Conservation (phyloP, 345 rosid species). For the Turnera subulata region DNA sequence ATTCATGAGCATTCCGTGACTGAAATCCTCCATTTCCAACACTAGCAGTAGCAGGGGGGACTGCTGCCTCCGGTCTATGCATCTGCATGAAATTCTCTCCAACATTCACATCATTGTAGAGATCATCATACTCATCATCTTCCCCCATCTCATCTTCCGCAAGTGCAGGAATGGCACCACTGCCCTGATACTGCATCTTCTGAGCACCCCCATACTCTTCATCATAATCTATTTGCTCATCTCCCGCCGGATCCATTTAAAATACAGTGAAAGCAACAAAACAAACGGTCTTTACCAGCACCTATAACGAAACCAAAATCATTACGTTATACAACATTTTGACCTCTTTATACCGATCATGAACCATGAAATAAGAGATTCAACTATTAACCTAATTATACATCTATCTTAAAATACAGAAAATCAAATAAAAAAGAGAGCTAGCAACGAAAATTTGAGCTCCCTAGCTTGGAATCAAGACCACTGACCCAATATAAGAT, state of each 20-base stretch:
- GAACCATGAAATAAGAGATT: too few relatives aligned
- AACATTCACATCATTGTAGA: conserved; percentile 81
- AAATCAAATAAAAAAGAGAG: not conserved
- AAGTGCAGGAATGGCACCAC: conserved; percentile 79
- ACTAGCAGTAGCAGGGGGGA: conserved; percentile 28
- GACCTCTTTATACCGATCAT: too few relatives aligned
- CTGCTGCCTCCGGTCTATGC: conserved; percentile 48
- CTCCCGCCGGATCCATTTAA: conserved; percentile 46
- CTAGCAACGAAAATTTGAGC: not conserved
- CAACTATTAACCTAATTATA: too few relatives aligned
- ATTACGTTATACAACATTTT: not conserved
- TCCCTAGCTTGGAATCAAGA: not conserved
- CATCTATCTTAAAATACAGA: not conserved
- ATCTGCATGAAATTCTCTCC: conserved; percentile 70
- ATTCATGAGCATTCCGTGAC: conserved; percentile 31
- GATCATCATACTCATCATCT: conserved; percentile 87
- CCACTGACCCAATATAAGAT: not conserved
- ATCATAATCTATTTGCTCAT: conserved; percentile 45
- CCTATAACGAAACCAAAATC: not conserved
- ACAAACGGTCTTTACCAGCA: not conserved
- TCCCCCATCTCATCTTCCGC: conserved; percentile 74
- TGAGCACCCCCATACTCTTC: conserved; percentile 50
- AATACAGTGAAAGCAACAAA: not conserved
- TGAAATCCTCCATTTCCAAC: conserved; percentile 38
- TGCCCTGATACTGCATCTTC: conserved; percentile 62